Evolutionary conservation across 768 basidiomycete species (phyloP).

Genomic region (Thelephora aurantiotincta): DNA sequence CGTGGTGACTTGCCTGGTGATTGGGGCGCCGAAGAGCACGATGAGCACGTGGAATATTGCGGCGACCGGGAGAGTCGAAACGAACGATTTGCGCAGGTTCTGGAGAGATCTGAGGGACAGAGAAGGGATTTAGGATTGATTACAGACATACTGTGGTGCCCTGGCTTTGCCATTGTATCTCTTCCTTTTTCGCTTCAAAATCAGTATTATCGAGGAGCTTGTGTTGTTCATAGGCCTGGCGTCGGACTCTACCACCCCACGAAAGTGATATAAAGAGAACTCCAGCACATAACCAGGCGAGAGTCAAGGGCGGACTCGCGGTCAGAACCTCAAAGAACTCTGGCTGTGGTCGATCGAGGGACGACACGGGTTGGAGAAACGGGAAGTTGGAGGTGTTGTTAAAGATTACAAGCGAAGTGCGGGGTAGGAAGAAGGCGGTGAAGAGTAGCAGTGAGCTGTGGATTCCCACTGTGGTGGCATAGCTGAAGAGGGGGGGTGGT

Average conservation of each 20-base stretch:
- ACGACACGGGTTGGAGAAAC: constrained; percentile 1
- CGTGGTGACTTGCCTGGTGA: constrained; percentile 30
- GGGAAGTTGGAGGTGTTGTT: constrained; percentile 12
- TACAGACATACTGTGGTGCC: constrained; percentile 2
- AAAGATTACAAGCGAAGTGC: constrained; percentile 30
- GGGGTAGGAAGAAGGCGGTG: constrained; percentile 58
- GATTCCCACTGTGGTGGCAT: constrained; percentile 54
- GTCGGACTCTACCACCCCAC: constrained; percentile 24
- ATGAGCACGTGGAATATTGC: constrained; percentile 32
- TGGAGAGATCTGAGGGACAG: constrained; percentile 13
- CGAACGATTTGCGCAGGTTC: constrained; percentile 36
- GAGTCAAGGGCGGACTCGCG: constrained; percentile 21
- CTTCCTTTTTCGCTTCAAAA: constrained; percentile 1
- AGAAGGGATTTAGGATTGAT: background rate
- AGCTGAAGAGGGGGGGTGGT: constrained; percentile 37
- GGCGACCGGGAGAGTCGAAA: constrained; percentile 37
- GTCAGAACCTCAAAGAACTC: constrained; percentile 26
- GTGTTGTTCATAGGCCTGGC: constrained; percentile 7
- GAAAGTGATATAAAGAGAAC: constrained; percentile 20
- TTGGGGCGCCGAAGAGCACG: constrained; percentile 66
- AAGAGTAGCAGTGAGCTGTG: constrained; percentile 54
- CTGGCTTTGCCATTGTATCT: constrained; percentile 7
- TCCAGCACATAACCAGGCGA: constrained; percentile 23
- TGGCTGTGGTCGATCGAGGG: constrained; percentile 19
- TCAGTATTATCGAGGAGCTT: constrained; percentile 2